phyloP scores from a whole-genome alignment of 768 basidiomycete species.

The Mycena filopes region DNA sequence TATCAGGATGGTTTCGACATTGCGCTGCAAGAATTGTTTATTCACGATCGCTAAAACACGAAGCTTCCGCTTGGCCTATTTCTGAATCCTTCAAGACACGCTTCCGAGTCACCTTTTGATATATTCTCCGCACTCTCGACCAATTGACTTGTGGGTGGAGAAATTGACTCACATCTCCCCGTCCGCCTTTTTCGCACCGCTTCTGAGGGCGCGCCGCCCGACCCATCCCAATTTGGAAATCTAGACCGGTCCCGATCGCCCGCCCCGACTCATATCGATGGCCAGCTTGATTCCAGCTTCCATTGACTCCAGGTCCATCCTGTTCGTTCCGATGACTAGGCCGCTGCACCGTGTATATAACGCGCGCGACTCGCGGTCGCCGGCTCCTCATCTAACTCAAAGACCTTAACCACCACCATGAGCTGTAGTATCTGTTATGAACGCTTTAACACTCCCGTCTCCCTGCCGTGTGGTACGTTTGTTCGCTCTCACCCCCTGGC shows the following conservation, averaged over 20 bases:
- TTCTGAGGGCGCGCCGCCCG: conserved; percentile 10
- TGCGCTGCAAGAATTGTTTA: no score
- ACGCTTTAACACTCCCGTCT: conserved; percentile 15
- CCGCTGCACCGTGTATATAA: conserved; percentile 10
- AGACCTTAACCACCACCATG: not conserved
- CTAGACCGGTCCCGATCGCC: conserved; percentile 20
- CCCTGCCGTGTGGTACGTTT: conserved; percentile 24
- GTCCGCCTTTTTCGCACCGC: conserved; percentile 9
- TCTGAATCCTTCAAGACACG: no score
- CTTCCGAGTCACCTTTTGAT: no score
- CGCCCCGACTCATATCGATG: conserved; percentile 23
- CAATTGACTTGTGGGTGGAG: no score
- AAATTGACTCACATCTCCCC: no score
- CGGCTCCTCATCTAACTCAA: conserved; percentile 2
- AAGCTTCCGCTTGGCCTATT: no score
- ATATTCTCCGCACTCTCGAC: no score
- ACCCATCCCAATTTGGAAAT: conserved; percentile 4
- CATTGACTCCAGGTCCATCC: conserved; percentile 6
- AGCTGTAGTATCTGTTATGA: conserved; percentile 22
- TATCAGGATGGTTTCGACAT: no score
- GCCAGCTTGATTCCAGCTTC: not conserved
- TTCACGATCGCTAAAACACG: no score
- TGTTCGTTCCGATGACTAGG: conserved; percentile 22
- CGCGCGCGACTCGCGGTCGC: not conserved
- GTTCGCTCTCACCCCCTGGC: no score